Evolutionary conservation across 2,329 filamentous ascomycete species (phyloP), one percentile per base, ranked within the genome.

Genomic region (Tympanopsis confertula): DNA sequence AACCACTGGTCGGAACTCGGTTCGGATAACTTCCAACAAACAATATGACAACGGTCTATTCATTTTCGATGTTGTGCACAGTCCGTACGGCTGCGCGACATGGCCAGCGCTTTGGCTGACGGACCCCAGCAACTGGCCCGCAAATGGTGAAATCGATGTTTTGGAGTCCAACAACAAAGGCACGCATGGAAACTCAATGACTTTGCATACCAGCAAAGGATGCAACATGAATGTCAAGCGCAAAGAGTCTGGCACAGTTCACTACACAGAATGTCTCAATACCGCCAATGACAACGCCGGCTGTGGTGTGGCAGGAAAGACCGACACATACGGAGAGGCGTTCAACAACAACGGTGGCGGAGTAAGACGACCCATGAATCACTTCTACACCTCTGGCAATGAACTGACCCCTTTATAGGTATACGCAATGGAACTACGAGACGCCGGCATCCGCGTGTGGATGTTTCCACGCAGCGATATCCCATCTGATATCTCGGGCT

Each of bases 21-120:
- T 81, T 13, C 74, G 77, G 13, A 58, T 81, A 39, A 65, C 73
- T 42, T 81, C 76, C 24, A 77, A 72, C 49, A 61, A 54, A 33
- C 68, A 68, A 33, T 82, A 79, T 54, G 55, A 74, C 47, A 56
- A 51, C n/a, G 78, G 77, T 0, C 68, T 82, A n/a, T 82, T 81
- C 56, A 59, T 82, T 47, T 82, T 82, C 47, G 75, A 82, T 49
- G 62, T 82, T 44, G 63, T 68, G 42, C 77, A 81, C 55, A 71
- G 71, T 0, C 78, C 77, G 0, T 71, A 65, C 47, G 77, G 74
- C 30, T 82, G 77, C 48, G 74, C 66, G 3, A 74, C 68, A 17
- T 82, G 74, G 78, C 74, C 75, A 2, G 68, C 79, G 0, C 63
- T 84, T 10, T 83, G 79, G 79, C 61, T 83, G 5, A 63, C 66